Evolutionary conservation across 2,329 filamentous ascomycete genomes (phyloP).

Genomic region (Colletotrichum chlorophyti): DNA sequence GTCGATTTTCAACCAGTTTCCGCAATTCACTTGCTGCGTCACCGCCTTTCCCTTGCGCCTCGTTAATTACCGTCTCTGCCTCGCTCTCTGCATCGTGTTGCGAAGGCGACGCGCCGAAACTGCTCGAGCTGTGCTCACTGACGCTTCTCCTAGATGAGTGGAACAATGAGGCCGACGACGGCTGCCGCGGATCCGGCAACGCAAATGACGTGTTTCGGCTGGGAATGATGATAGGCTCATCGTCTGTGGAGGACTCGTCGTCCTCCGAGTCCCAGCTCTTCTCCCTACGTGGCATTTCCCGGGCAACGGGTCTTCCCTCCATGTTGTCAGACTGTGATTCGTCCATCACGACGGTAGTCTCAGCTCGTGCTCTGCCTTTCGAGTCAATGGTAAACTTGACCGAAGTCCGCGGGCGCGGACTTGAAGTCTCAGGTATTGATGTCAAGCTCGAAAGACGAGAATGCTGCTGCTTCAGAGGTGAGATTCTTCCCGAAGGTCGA

Average conservation of each 20-base stretch:
- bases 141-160: conserved; percentile 54
- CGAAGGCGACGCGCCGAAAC: conserved; percentile 37
- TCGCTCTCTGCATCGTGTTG: conserved; percentile 60
- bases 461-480: conserved; percentile 58
- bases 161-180: conserved; percentile 53
- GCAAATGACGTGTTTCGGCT: conserved; percentile 66
- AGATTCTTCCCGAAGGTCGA: conserved; percentile 54
- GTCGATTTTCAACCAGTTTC: conserved; percentile 61
- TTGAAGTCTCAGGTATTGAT: conserved; percentile 63
- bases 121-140: conserved; percentile 57
- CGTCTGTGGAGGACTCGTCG: conserved; percentile 65
- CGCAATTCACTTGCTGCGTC: conserved; percentile 67
- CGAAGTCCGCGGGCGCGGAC: conserved; percentile 56
- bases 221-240: conserved; percentile 70
- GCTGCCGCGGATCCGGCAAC: conserved; percentile 59
- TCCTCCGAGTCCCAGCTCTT: conserved; percentile 55
- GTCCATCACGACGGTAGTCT: conserved; percentile 53
- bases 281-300: conserved; percentile 36
- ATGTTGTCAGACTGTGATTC: conserved; percentile 33
- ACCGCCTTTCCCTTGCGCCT: conserved; percentile 49
- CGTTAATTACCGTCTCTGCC: conserved; percentile 63
- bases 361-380: conserved; percentile 64
- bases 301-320: conserved; percentile 21
- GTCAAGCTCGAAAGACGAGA: conserved; percentile 58
- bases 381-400: conserved; percentile 70